These are phyloP conservation scores for Lachnellula willkommii DNA, from an alignment of 2,329 filamentous ascomycete genomes.

Conservation along the genomic window DNA sequence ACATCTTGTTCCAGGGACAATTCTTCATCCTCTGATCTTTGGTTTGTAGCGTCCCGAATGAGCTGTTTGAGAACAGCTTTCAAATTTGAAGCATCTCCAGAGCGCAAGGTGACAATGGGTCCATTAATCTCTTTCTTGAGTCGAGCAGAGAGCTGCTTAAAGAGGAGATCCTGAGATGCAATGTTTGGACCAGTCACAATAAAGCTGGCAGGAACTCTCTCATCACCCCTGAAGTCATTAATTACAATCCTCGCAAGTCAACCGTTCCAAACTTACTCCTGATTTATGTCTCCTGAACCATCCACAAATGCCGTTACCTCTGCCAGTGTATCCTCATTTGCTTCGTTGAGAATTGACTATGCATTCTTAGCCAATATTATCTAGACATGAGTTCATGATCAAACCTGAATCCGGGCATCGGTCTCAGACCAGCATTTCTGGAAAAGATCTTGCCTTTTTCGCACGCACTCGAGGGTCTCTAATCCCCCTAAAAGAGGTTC, in stretches of 20 bases:
- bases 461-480: constrained; percentile 45
- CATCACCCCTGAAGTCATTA: constrained; percentile 10
- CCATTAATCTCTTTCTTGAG: constrained; percentile 45
- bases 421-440: constrained; percentile 59
- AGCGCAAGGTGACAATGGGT: constrained; percentile 61
- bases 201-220: constrained; percentile 55
- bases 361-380: constrained; percentile 1
- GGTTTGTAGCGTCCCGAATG: constrained; percentile 59
- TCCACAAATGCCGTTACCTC: constrained; percentile 54
- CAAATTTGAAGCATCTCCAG: constrained; percentile 66
- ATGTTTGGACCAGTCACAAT: constrained; percentile 76
- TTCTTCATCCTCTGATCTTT: constrained; percentile 46
- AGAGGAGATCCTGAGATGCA: constrained; percentile 68
- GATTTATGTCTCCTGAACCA: constrained; percentile 29
- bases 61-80: constrained; percentile 69
- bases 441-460: constrained; percentile 55
- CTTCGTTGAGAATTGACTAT: constrained; percentile 52
- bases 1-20: constrained; percentile 44
- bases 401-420: constrained; percentile 57
- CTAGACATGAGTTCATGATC: constrained; percentile 29
- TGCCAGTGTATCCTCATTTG: constrained; percentile 55
- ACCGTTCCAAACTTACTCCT: constrained; percentile 12
- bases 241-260: background rate
- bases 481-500: constrained; percentile 49
- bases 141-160: constrained; percentile 60